These are phyloP conservation scores for Coemansia asiatica DNA, from an alignment of 192 early-diverging fungal genomes.

Conservation along the genomic window DNA sequence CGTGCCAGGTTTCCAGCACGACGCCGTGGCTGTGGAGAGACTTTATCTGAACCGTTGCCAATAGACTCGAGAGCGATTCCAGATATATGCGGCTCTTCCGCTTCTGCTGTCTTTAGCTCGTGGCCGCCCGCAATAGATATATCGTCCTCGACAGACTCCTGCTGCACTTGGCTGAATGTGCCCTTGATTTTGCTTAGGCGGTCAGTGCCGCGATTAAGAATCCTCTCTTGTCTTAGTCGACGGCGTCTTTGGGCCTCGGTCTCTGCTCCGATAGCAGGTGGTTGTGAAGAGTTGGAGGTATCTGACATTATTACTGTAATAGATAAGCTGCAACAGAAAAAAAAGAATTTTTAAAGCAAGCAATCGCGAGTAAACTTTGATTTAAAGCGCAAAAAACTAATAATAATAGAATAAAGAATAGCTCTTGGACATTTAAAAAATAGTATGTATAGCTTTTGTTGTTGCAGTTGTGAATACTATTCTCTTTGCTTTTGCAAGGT, in stretches of 20 bases:
- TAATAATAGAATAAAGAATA: too few relatives aligned
- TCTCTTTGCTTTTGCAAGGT: too few relatives aligned
- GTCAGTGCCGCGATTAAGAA: constrained; percentile 48
- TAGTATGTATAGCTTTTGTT: too few relatives aligned
- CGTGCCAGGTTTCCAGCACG: constrained; percentile 49
- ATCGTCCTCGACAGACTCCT: constrained; percentile 23
- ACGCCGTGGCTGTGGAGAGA: constrained; percentile 21
- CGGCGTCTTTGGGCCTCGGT: constrained; percentile 43
- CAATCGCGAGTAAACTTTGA: neutral
- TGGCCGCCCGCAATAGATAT: constrained; percentile 42
- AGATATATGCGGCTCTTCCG: constrained; percentile 2
- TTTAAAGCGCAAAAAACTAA: neutral
- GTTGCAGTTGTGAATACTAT: too few relatives aligned
- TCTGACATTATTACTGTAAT: constrained; percentile 15
- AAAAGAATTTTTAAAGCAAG: too few relatives aligned
- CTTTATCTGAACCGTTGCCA: neutral
- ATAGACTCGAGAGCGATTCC: constrained; percentile 26
- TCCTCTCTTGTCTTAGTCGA: constrained; percentile 45
- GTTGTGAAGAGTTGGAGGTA: neutral
- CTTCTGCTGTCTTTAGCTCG: constrained; percentile 28
- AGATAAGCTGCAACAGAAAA: neutral
- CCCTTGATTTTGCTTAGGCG: constrained; percentile 44
- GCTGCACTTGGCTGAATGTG: constrained; percentile 37
- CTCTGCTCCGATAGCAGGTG: constrained; percentile 6
- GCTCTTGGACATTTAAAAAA: too few relatives aligned